Evolutionary conservation across 2,329 filamentous ascomycete species (phyloP), one percentile per base, ranked within the genome.

Genomic region (Trichoderma sp.): DNA sequence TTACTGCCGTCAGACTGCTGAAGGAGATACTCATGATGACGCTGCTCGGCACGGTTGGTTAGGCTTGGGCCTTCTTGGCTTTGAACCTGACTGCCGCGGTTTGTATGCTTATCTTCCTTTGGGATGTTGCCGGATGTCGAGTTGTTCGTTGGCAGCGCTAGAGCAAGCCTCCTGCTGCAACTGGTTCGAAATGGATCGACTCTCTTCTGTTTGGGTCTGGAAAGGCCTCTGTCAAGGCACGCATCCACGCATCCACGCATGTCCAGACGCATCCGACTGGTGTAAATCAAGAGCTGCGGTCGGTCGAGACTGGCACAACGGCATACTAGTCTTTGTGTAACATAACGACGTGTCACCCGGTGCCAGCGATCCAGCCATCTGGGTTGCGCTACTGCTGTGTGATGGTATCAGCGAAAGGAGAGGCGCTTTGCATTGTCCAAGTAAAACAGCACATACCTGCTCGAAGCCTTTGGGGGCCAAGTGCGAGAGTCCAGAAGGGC

Each of bases 121-220:
- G 47, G 14, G 21, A 60, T 28, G n/a, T 43, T 28, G 34, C 17
- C 57, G 19, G 34, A 50, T 39, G 39, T 41, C 24, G 45, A 28
- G 17, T 47, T 41, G 45, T 19, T 10, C 28, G 47, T 47, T 51
- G 47, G 30, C 12, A 26, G 45, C 57, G 57, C 57, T 51, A 60
- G 45, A 60, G 19, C 34, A 41, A 28, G 47, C 45, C 34, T 60
- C 17, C 17, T 60, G 34, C 45, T 60, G 30, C 45, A 60, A 21
- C 45, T 45, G 57, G n/a, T 50, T 48, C 45, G 19, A 50, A 50
- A 48, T 21, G 57, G 45, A 50, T 56, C 52, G 54, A 44, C 41
- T 44, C 12, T 14, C 34, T 15, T 56, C 52, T 26, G 34, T n/a
- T 26, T 39, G 26, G 43, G n/a, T 34, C 34, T 28, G 9, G 15